Base-by-base conservation (phyloP, 2,329 filamentous ascomycete species). In the Paramyrothecium roridum region DNA sequence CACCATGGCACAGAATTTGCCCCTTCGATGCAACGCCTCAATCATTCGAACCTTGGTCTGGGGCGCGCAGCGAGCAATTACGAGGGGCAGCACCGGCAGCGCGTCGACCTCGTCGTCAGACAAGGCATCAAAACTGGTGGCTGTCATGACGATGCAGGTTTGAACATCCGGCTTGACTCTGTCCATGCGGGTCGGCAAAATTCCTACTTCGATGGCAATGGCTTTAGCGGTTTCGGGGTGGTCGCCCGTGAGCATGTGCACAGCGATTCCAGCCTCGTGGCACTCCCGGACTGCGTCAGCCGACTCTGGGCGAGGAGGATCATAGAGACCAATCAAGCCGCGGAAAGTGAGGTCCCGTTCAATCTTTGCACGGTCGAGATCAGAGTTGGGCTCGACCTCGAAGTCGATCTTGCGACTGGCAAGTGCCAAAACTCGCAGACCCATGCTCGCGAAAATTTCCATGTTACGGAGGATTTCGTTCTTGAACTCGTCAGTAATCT, bases 1-100 rank as follows among this genome's bases (percentile, higher is more conserved):
- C 59, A 70, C 70, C 85, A 89, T 89, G 37, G 86, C 86, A 52
- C 81, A 84, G 67, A 86, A 89, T 34, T 74, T 76, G 48, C 79
- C 78, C 26, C 86, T 80, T 20, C 86, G 78, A 65, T 89, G 86
- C 16, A 89, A 78, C 19, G 86, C 85, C 58, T 87, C 84, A 57
- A 89, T 88, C 86, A 89, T 89, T 52, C 86, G 79, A 12, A 87
- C 85, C 67, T 90, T 89, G 16, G 86, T 89, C 51, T 82, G 79
- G 13, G 88, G 87, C 3, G 86, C 84, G 63, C 87, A 90, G 23
- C 87, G 80, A 37, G 87, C 86, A 57, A 89, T 85, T 4, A 90
- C 87, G 2, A 90, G 74, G 3, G 87, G 87, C 1, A 90, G 72
- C 3, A 86, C 80, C 1, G 85, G 85, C 10, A 90, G 76, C 12